These are phyloP conservation scores for Endogone sp. DNA, from an alignment of 192 early-diverging fungal species.

Conservation along the genomic window DNA sequence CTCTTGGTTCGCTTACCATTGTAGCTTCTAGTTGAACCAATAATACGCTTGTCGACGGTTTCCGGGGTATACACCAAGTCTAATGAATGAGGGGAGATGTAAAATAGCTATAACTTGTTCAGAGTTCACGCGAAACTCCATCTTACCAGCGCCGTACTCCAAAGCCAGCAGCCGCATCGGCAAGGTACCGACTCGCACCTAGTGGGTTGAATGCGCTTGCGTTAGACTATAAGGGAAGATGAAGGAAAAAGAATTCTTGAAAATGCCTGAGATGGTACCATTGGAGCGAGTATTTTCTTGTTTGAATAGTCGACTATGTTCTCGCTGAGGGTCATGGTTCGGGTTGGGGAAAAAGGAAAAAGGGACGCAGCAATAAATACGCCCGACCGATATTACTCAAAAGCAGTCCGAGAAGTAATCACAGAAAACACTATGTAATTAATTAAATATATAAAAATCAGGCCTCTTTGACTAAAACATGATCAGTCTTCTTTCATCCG, in stretches of 20 bases:
- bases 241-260: neutral
- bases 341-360: too few relatives aligned
- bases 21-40: constrained; percentile 64
- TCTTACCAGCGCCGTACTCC: constrained; percentile 79
- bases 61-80: constrained; percentile 91
- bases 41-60: constrained; percentile 83
- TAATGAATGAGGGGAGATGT: constrained; percentile 18
- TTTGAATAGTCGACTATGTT: constrained; percentile 35
- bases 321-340: neutral
- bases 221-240: neutral
- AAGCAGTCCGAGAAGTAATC: too few relatives aligned
- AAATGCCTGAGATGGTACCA: constrained; percentile 54
- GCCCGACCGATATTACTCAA: too few relatives aligned
- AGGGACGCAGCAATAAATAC: too few relatives aligned
- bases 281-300: constrained; percentile 87
- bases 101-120: neutral
- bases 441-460: too few relatives aligned
- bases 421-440: too few relatives aligned
- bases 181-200: constrained; percentile 80
- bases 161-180: constrained; percentile 85
- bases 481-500: too few relatives aligned
- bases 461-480: too few relatives aligned
- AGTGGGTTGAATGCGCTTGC: neutral
- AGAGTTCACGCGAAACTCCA: neutral
- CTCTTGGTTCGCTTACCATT: constrained; percentile 55